Conservation (phyloP, 2,329 filamentous ascomycete species). For the Elsinoe australis region DNA sequence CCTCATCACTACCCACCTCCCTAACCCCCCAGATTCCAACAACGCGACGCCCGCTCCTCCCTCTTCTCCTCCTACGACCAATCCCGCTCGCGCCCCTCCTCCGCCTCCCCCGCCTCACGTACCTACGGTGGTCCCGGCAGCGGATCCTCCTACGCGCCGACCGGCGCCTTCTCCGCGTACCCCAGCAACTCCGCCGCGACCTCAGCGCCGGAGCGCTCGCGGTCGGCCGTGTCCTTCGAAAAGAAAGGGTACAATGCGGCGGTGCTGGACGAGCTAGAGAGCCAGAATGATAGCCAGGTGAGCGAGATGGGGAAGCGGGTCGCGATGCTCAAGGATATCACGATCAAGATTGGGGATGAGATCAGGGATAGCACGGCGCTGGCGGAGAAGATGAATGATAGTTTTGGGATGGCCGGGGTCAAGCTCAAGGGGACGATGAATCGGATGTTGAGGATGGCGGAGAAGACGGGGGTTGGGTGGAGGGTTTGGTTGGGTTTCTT, state of each 20-base stretch:
- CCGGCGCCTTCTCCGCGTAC: slow-evolving; percentile 26
- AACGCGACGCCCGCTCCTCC: slow-evolving; percentile 35
- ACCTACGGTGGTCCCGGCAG: slow-evolving; percentile 21
- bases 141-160: slow-evolving; percentile 18
- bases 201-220: slow-evolving; percentile 2
- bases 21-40: slow-evolving; percentile 25
- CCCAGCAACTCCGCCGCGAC: slow-evolving; percentile 23
- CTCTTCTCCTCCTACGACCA: slow-evolving; percentile 35
- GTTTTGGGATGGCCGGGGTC: slow-evolving; percentile 76
- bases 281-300: slow-evolving; percentile 85
- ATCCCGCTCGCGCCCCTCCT: slow-evolving; percentile 28
- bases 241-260: slow-evolving; percentile 80
- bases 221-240: slow-evolving; percentile 27
- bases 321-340: slow-evolving; percentile 81
- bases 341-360: slow-evolving; percentile 86
- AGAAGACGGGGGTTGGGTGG: slow-evolving; percentile 92
- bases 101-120: slow-evolving; percentile 26
- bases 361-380: slow-evolving; percentile 83
- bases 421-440: slow-evolving; percentile 90
- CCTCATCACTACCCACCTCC: not conserved
- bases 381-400: slow-evolving; percentile 91
- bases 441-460: slow-evolving; percentile 90
- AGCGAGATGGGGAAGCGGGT: slow-evolving; percentile 90
- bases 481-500: slow-evolving; percentile 91
- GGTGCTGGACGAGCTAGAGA: slow-evolving; percentile 86